phyloP scores from a whole-genome alignment of 2,329 filamentous ascomycete genomes.

The Aspergillus costaricaensis region DNA sequence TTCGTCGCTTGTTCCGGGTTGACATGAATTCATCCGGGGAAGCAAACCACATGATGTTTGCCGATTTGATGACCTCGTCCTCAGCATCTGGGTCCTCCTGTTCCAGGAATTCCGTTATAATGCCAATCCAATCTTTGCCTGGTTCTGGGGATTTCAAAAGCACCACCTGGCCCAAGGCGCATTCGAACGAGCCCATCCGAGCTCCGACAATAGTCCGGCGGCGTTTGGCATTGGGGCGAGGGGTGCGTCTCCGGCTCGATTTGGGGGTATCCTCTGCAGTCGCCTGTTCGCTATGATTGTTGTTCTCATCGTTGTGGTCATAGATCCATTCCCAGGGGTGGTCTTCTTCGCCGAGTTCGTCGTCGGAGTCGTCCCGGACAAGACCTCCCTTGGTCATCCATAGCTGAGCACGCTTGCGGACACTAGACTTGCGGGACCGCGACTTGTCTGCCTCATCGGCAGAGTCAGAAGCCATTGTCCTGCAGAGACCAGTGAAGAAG shows the following conservation, averaged over 20 bases:
- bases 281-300: conserved; percentile 23
- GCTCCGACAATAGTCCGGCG: conserved; percentile 71
- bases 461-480: conserved; percentile 23
- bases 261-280: conserved; percentile 24
- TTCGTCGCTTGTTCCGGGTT: conserved; percentile 77
- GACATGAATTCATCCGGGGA: conserved; percentile 86
- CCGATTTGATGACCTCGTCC: conserved; percentile 61
- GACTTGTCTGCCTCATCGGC: conserved; percentile 20
- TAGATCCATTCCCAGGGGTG: conserved; percentile 81
- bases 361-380: conserved; percentile 77
- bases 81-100: conserved; percentile 64
- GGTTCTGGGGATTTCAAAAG: conserved; percentile 84
- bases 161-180: conserved; percentile 78
- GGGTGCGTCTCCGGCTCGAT: conserved; percentile 31
- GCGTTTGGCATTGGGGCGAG: conserved; percentile 30
- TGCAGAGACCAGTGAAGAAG: background rate
- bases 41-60: conserved; percentile 89
- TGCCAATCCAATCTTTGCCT: conserved; percentile 88
- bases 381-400: conserved; percentile 64
- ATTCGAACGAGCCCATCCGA: conserved; percentile 77
- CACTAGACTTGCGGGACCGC: conserved; percentile 23
- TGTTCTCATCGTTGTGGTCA: conserved; percentile 33
- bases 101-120: conserved; percentile 80
- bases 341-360: conserved; percentile 76
- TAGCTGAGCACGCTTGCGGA: conserved; percentile 44